Conservation (phyloP, 108 stramenopile genomes). For the Thalassiosira profunda region DNA sequence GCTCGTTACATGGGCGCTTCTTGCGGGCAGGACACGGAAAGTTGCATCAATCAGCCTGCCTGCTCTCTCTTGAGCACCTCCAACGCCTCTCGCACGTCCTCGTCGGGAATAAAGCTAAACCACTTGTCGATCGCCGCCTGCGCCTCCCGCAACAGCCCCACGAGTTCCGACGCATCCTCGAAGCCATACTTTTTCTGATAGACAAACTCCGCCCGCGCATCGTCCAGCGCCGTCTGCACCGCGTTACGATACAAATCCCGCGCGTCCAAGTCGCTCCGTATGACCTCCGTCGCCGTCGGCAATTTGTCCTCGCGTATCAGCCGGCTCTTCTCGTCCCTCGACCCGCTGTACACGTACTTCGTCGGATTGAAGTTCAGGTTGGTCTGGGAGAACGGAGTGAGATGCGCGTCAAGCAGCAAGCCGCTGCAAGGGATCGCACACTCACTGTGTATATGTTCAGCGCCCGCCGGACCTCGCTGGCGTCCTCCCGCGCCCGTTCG, state of each 20-base stretch:
- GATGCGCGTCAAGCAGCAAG: slow-evolving; percentile 42
- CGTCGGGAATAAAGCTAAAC: slow-evolving; percentile 68
- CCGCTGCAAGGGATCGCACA: slow-evolving; percentile 9
- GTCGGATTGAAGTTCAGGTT: slow-evolving; percentile 40
- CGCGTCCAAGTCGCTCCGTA: slow-evolving; percentile 78
- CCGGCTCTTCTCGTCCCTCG: slow-evolving; percentile 43
- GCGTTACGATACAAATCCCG: slow-evolving; percentile 82
- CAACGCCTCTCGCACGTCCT: slow-evolving; percentile 60
- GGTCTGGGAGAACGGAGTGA: too few relatives aligned
- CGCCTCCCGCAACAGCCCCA: slow-evolving; percentile 38
- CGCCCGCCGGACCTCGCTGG: slow-evolving; percentile 50
- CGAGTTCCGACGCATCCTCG: slow-evolving; percentile 34
- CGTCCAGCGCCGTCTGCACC: slow-evolving; percentile 61
- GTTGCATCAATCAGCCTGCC: background rate
- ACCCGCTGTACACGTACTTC: slow-evolving; percentile 46
- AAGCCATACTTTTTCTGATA: slow-evolving; percentile 44
- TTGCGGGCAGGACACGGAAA: too few relatives aligned
- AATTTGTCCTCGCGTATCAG: slow-evolving; percentile 63
- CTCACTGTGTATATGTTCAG: slow-evolving; percentile 72
- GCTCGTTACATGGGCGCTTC: too few relatives aligned
- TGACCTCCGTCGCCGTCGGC: slow-evolving; percentile 67
- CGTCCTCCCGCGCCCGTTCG: slow-evolving; percentile 42
- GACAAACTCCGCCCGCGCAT: slow-evolving; percentile 64
- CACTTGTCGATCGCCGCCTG: slow-evolving; percentile 56
- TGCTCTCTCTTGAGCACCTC: slow-evolving; percentile 31